Base-by-base conservation (phyloP, 139 green algal genomes). In the Zygnema cylindricum region DNA sequence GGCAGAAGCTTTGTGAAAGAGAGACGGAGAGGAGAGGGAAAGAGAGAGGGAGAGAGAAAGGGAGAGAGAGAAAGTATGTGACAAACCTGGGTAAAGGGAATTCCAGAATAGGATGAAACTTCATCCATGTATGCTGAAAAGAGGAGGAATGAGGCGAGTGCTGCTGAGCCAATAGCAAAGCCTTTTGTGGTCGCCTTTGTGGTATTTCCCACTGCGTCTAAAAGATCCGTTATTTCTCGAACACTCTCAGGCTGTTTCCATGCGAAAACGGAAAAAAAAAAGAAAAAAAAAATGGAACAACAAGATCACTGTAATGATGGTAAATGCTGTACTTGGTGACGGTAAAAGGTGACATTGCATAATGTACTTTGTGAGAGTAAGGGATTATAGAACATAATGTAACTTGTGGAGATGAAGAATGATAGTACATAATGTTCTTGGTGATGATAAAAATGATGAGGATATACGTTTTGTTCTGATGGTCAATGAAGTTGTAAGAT, bases 151-250 rank as follows among this genome's bases (percentile, higher is more conserved):
- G 92, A 92, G 35, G 92, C 89, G 69, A 96, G 86, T 2, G 84
- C 94, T 30, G 94, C 94, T 57, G 85, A 93, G 0, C 94, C 94
- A 39, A 96, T 96, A 42, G 94, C 93, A 77, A 94, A 96, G 30
- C 94, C 94, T 88, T 96, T 96, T 7, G 88, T 94, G 0, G 92
- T 96, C 35, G 94, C 94, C 54, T 93, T 92, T 16, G 94, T 96
- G 33, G 94, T 96, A 88, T 96, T 96, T 39, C 92, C 94, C 23
- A 94, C 90, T 1, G 91, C 89, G 71, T 95, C 94, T 30, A 96
- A 90, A 22, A 93, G 57, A 86, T 96, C 95, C 25, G 94, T 92
- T 35, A 89, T 77, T 36, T 93, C 90, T 32, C 90, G 81, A 11
- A 93, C 87, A 33, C 69, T 86, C 42, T 89, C 89, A n/a, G 89